Conservation (phyloP, 2,329 filamentous ascomycete species). For the Penicillium carneum region DNA sequence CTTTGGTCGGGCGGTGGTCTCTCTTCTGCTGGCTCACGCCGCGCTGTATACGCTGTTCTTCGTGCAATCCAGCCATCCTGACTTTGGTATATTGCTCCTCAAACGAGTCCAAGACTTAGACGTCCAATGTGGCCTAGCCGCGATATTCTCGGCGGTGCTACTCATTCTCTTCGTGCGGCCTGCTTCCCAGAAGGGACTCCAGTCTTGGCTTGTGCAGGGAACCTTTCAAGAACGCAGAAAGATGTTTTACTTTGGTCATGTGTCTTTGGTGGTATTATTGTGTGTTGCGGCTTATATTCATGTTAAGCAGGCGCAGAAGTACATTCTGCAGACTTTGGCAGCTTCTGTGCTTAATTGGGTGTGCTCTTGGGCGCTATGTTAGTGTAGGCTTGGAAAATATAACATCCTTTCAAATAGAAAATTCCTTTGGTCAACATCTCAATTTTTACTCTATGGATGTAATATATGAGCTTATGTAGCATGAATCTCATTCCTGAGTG, state of each 20-base stretch:
- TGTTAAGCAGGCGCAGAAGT: conserved; percentile 62
- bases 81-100: conserved; percentile 52
- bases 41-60: conserved; percentile 66
- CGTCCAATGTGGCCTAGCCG: conserved; percentile 63
- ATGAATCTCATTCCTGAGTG: neutral
- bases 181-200: conserved; percentile 22
- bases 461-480: too few relatives aligned
- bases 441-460: too few relatives aligned
- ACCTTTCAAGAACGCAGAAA: conserved; percentile 46
- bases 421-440: neutral
- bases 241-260: conserved; percentile 64
- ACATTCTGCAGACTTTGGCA: conserved; percentile 59
- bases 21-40: conserved; percentile 61
- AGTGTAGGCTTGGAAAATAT: neutral
- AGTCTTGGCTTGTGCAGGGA: conserved; percentile 19
- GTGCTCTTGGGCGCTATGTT: conserved; percentile 35
- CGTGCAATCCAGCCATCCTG: conserved; percentile 53
- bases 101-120: conserved; percentile 65
- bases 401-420: neutral
- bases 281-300: conserved; percentile 62
- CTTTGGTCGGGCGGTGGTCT: conserved; percentile 62
- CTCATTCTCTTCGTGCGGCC: conserved; percentile 59
- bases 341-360: conserved; percentile 56
- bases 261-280: conserved; percentile 59
- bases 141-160: conserved; percentile 55